Evolutionary conservation across 2,329 filamentous ascomycete species (phyloP), one percentile per base, ranked within the genome.

Genomic region (Trichoderma sp.): DNA sequence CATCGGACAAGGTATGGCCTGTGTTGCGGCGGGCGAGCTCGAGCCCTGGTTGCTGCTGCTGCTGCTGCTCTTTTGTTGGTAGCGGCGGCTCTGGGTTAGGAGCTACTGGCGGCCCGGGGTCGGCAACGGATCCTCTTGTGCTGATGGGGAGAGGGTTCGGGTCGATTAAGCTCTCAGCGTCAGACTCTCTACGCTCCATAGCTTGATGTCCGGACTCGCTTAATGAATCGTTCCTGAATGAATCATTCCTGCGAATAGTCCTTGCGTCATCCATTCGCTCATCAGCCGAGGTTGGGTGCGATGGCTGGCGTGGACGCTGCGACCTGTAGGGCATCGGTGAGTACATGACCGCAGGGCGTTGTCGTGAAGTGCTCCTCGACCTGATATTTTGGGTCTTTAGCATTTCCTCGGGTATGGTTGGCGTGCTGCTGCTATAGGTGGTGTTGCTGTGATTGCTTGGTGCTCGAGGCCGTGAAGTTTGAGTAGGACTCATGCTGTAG

Each of bases 321-420:
- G 61, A n/a, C 36, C 69, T 39, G 24, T 65, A 71, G 6, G 69
- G 69, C 61, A 71, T 71, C 2, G 69, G 47, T 6, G 69, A 71
- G 34, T 71, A 63, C 63, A 47, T 32, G 70, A 71, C 53, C 14
- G 24, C 21, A 26, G 68, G 51, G 12, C 65, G 61, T 43, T 72
- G 34, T 51, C 73, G 75, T 32, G 74, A 63, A n/a, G 66, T 51
- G 39, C 66, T 70, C 15, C 47, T 51, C 12, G 68, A 36, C 24
- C 70, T 72, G 28, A 58, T 57, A 8, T 66, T 24, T 36, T 53
- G 64, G 8, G 32, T n/a, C 18, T 24, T 64, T n/a, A 57, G 32
- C 34, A 58, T 69, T 28, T 75, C 72, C 14, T 76, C 75, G 12
- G 72, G 72, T 51, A 76, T 74, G 3, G 74, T 72, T 15, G 72